Percentiles rank a stretch among this genome's conserved stretches.
Evolutionary conservation across 2,329 filamentous ascomycete species (phyloP).

Genomic region (Colletotrichum orbiculare): DNA sequence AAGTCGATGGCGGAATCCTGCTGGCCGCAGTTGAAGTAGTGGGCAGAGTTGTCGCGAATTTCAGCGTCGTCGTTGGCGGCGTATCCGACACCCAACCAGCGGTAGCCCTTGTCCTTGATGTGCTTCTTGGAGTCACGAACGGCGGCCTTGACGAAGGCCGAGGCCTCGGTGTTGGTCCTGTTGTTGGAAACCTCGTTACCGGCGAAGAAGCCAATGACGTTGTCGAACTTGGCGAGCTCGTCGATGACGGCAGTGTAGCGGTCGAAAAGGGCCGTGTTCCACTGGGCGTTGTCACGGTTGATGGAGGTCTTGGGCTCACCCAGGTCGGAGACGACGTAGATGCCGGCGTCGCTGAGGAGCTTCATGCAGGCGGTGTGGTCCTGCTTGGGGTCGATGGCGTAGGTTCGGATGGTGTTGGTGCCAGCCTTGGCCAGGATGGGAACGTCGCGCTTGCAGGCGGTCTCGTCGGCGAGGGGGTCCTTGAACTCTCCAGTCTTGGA

Average conservation of each 20-base stretch:
- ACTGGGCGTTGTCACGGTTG: slow-evolving; percentile 81
- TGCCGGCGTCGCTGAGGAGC: slow-evolving; percentile 82
- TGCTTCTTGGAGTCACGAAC: slow-evolving; percentile 96
- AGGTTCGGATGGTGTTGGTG: slow-evolving; percentile 95
- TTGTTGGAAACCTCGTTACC: slow-evolving; percentile 97
- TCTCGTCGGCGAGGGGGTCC: slow-evolving; percentile 83
- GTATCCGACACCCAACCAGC: slow-evolving; percentile 90
- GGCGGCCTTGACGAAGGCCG: slow-evolving; percentile 96
- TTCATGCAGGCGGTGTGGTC: slow-evolving; percentile 90
- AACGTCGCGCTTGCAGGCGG: slow-evolving; percentile 84
- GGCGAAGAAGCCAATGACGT: slow-evolving; percentile 97
- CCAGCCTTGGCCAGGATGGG: slow-evolving; percentile 80
- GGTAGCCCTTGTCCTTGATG: slow-evolving; percentile 83
- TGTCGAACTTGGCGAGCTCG: slow-evolving; percentile 82
- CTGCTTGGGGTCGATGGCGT: slow-evolving; percentile 84
- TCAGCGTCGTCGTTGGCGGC: slow-evolving; percentile 92
- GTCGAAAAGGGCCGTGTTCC: slow-evolving; percentile 81
- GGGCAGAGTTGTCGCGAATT: slow-evolving; percentile 83
- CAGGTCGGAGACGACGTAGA: slow-evolving; percentile 95
- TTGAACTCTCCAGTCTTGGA: slow-evolving; percentile 69
- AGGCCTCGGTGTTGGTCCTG: slow-evolving; percentile 87
- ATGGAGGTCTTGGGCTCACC: slow-evolving; percentile 86
- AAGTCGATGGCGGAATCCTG: slow-evolving; percentile 81
- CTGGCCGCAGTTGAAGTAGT: slow-evolving; percentile 94
- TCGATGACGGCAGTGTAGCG: slow-evolving; percentile 91